Percentiles rank a stretch among this genome's conserved stretches.
Evolutionary conservation across 2,329 filamentous ascomycete genomes (phyloP).

Genomic region (Venturia effusa): DNA sequence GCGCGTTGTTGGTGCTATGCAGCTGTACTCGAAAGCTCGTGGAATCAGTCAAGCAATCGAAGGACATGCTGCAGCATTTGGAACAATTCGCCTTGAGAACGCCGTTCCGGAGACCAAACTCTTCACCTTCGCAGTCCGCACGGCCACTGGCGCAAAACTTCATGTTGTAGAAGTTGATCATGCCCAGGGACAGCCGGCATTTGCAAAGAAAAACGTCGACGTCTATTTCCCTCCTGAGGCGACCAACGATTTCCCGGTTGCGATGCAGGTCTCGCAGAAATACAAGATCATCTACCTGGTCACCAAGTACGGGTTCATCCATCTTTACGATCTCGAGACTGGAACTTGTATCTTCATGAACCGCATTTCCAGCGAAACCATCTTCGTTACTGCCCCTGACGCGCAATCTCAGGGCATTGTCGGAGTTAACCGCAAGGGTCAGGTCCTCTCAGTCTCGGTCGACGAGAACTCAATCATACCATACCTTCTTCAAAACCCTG

Average conservation of each 20-base stretch:
- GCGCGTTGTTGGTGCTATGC: constrained; percentile 90
- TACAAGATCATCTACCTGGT: constrained; percentile 96
- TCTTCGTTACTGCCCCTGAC: constrained; percentile 87
- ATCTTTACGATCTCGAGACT: constrained; percentile 94
- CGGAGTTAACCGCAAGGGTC: constrained; percentile 93
- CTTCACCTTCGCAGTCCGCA: constrained; percentile 92
- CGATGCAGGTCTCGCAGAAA: constrained; percentile 92
- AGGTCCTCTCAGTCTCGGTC: constrained; percentile 87
- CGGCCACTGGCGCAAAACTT: constrained; percentile 80
- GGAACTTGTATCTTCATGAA: constrained; percentile 98
- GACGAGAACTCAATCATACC: constrained; percentile 87
- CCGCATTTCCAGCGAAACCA: constrained; percentile 97
- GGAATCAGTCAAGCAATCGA: constrained; percentile 98
- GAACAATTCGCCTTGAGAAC: constrained; percentile 77
- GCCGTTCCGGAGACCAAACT: constrained; percentile 86
- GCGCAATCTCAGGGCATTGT: constrained; percentile 77
- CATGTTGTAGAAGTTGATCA: constrained; percentile 98
- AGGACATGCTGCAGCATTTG: constrained; percentile 91
- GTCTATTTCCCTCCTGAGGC: constrained; percentile 96
- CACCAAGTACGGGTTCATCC: constrained; percentile 98
- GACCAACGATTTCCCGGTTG: constrained; percentile 93
- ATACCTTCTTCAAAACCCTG: constrained; percentile 92
- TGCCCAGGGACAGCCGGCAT: constrained; percentile 74
- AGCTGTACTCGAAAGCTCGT: constrained; percentile 90
- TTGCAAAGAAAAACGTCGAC: constrained; percentile 92